phyloP scores from a whole-genome alignment of 208 protist genomes.

The Crithidia mellificae region DNA sequence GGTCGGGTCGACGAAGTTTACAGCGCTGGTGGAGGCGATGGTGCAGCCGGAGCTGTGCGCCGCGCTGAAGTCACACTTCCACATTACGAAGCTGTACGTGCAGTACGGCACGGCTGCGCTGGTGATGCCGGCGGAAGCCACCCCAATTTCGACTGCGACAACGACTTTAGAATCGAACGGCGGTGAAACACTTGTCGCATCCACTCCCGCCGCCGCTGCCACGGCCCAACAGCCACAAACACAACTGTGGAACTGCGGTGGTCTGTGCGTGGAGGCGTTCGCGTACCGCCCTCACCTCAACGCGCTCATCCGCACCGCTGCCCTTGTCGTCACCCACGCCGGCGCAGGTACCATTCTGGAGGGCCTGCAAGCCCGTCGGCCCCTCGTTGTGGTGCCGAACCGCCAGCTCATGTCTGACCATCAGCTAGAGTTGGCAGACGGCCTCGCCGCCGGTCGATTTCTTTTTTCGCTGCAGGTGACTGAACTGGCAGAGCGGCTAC shows the following conservation, averaged over 20 bases:
- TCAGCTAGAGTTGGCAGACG: conserved; percentile 81
- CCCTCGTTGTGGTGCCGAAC: conserved; percentile 88
- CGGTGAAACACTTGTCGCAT: too few species aligned
- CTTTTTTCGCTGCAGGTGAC: conserved; percentile 65
- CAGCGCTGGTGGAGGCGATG: conserved; percentile 56
- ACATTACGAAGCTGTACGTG: conserved; percentile 63
- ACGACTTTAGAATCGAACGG: too few species aligned
- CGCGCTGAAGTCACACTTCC: conserved; percentile 40
- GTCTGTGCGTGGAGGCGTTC: conserved; percentile 71
- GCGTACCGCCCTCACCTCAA: conserved; percentile 64
- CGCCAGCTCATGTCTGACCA: conserved; percentile 88
- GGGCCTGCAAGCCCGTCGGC: conserved; percentile 54
- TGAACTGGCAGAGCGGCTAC: conserved; percentile 43
- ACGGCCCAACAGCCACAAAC: not conserved
- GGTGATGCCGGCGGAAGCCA: conserved; percentile 1
- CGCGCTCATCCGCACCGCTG: conserved; percentile 45
- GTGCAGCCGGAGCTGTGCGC: conserved; percentile 42
- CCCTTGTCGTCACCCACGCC: conserved; percentile 86
- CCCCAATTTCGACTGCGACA: conserved; percentile 1
- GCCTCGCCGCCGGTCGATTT: conserved; percentile 46
- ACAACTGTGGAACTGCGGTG: conserved; percentile 30
- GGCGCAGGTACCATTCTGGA: conserved; percentile 93
- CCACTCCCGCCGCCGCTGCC: too few species aligned
- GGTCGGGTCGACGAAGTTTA: conserved; percentile 88
- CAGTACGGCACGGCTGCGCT: conserved; percentile 69